A percentile compares a stretch with the other conserved stretches of the same genome.
Conservation (phyloP, 371 early-diverging fungal species). For the Rhizopus arrhizus region DNA sequence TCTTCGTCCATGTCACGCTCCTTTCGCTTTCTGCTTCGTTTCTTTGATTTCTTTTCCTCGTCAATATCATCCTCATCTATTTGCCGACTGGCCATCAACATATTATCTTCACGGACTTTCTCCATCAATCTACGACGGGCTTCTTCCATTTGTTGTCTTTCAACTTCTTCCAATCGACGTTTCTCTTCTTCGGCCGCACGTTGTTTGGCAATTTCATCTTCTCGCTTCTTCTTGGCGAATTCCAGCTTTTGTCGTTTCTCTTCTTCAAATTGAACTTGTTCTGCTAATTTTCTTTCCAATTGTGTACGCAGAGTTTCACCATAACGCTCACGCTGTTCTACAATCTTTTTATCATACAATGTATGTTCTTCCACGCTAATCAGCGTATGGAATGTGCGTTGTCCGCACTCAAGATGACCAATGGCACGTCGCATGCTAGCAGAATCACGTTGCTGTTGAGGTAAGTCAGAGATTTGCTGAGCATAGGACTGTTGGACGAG, state of each 20-base stretch:
- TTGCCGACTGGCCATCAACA: constrained; percentile 30
- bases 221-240: constrained; percentile 54
- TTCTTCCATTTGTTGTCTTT: constrained; percentile 31
- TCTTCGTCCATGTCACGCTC: constrained; percentile 24
- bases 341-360: constrained; percentile 64
- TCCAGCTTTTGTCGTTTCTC: constrained; percentile 48
- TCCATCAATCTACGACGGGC: constrained; percentile 31
- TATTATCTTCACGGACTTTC: constrained; percentile 34
- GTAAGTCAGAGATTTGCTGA: constrained; percentile 74
- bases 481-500: constrained; percentile 85
- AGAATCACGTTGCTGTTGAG: constrained; percentile 61
- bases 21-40: constrained; percentile 21
- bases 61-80: constrained; percentile 32
- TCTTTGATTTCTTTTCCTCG: constrained; percentile 31
- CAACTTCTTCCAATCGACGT: constrained; percentile 25
- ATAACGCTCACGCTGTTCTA: constrained; percentile 65
- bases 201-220: constrained; percentile 27
- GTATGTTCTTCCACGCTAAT: constrained; percentile 58
- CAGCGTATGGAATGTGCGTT: constrained; percentile 57
- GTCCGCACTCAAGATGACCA: constrained; percentile 59
- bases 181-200: constrained; percentile 32
- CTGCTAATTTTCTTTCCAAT: constrained; percentile 60
- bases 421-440: constrained; percentile 61
- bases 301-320: constrained; percentile 66
- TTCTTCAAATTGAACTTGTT: constrained; percentile 62